Base-by-base conservation (phyloP, 192 early-diverging fungal genomes). In the Chytriomyces sp. region DNA sequence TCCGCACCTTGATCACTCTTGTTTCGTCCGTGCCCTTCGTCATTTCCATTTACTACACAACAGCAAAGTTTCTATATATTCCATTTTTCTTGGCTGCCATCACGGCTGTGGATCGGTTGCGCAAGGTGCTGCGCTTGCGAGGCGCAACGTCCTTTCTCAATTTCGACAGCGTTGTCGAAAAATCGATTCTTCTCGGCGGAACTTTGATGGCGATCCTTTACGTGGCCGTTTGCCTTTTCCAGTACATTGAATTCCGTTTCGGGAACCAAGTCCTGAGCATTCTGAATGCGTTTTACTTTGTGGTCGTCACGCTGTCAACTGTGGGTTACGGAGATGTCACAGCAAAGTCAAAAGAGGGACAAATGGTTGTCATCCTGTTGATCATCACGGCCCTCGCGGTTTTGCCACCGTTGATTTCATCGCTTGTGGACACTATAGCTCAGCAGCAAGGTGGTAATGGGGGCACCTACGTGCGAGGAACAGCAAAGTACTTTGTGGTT, bases 261-360 rank as follows among this genome's bases (percentile, higher is more conserved):
- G 81, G 75, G 0, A 57, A 78, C 61, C 45, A 50, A 43, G 35
- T 20, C 18, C 16, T 50, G 11, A 74, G 49, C 69, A 26, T 73
- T 62, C 23, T 48, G 61, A 64, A 23, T 77, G 47, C 53, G 53
- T 69, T 59, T 75, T 89, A 91, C 64, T 89, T 92, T 80, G 83
- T 90, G 23, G 82, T 91, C 61, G 89, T 91, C 68, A 91, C 89
- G 3, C 79, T 90, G n/a, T 87, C 89, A 4, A 93, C 92, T 4
- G 92, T 93, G 8, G 92, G 92, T 20, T 93, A 91, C 73, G 92
- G 92, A 35, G 91, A 93, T 67, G 86, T 93, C 49, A 86, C 89
- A 0, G 85, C 92, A 10, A 75, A 79, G 43, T 83, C 91, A 7
- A 71, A 81, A 5, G 83, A 79, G 18, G 89, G 86, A 23, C 79